A percentile compares a stretch with the other conserved stretches of the same genome.
Evolutionary conservation across 129 eudicot species (phyloP).

Genomic region (Solidago caesia): DNA sequence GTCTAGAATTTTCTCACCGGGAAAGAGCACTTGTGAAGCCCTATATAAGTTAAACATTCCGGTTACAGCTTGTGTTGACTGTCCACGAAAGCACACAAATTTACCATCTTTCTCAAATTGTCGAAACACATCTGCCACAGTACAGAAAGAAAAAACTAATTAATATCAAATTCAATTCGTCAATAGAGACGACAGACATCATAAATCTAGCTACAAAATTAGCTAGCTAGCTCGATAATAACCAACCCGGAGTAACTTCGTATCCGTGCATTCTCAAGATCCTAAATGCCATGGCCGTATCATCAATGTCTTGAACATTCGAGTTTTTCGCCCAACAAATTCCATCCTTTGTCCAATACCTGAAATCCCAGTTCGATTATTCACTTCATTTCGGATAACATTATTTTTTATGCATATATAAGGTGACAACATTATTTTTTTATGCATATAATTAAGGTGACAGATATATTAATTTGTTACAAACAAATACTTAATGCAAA

Average conservation of each 20-base stretch:
- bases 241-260: conserved; percentile 62
- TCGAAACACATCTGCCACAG: conserved; percentile 60
- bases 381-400: too few species aligned
- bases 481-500: neutral
- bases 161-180: neutral
- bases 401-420: too few species aligned
- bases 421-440: too few species aligned
- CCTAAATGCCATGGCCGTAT: conserved; percentile 96
- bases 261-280: conserved; percentile 82
- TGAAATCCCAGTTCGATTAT: conserved; percentile 11
- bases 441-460: neutral
- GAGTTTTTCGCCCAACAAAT: conserved; percentile 94
- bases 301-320: conserved; percentile 83
- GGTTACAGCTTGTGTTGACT: conserved; percentile 88
- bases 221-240: neutral
- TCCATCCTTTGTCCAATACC: conserved; percentile 73
- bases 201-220: neutral
- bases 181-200: neutral
- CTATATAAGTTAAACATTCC: conserved; percentile 84
- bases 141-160: neutral
- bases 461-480: neutral
- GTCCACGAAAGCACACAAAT: conserved; percentile 75
- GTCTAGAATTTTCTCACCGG: conserved; percentile 62
- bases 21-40: conserved; percentile 72
- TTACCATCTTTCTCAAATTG: conserved; percentile 71